Base-by-base conservation (phyloP, 2,329 filamentous ascomycete genomes). In the Curvularia lunata region DNA sequence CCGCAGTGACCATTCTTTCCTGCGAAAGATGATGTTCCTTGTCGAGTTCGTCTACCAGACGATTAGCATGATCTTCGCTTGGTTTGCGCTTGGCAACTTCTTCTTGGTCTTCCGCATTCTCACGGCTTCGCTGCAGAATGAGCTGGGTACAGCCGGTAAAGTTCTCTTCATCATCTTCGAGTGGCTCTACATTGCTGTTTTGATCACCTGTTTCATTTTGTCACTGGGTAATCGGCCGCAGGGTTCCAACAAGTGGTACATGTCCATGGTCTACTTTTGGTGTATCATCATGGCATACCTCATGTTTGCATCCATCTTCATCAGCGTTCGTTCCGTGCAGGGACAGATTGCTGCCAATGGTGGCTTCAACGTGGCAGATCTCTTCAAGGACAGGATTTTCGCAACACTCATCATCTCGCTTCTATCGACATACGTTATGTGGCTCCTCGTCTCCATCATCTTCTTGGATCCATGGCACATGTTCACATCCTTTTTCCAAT, bases 401-500 rank as follows among this genome's bases (percentile, higher is more conserved):
- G 92, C 95, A 78, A 96, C 92, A 32, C 85, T 99, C 62, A 95
- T 99, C 68, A 87, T 99, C 50, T 97, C 93, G 0, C 86, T 98
- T 70, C 85, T 91, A 70, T 95, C 92, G 10, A 99, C 95, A 0
- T 99, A 95, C 75, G 84, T 96, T 61, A 88, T 99, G 71, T 99
- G 93, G 90, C 85, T 98, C 58, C 80, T 99, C 49, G 90, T 92
- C 0, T 97, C 92, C 8, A 83, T 99, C 65, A 83, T 99, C 66
- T 98, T 98, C 88, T 88, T 98, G 77, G 95, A 99, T 76, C 95
- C 95, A 4, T 99, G 95, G 94, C 95, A 99, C 80, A 98, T 99
- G 92, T 85, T 97, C 77, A 98, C 95, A n/a, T 87, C 80, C 50
- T 92, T 98, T 78, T 77, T 92, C 48, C 95, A 98, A 85, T 99